A percentile compares a stretch with the other conserved stretches of the same genome.
These are phyloP conservation scores for Auricularia heimuer DNA, from an alignment of 768 basidiomycete species.

Conservation along the genomic window DNA sequence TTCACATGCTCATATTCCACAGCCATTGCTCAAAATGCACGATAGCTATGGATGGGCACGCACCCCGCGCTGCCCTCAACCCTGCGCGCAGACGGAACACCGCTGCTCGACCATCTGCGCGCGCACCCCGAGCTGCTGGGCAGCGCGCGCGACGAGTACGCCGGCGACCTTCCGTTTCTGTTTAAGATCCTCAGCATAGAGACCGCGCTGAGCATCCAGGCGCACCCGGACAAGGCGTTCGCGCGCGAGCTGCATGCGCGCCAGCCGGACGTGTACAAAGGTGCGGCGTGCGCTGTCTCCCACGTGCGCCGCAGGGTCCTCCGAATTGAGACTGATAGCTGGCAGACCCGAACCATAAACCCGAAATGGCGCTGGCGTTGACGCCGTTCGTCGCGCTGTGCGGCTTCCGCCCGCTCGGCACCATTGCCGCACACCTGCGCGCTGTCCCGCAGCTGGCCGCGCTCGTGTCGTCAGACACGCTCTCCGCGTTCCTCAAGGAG, in stretches of 20 bases:
- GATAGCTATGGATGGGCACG: constrained; percentile 97
- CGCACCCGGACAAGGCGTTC: constrained; percentile 80
- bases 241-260: constrained; percentile 58
- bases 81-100: constrained; percentile 34
- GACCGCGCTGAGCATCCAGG: constrained; percentile 85
- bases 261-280: constrained; percentile 84
- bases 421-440: constrained; percentile 58
- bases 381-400: constrained; percentile 86
- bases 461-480: constrained; percentile 52
- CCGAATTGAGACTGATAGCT: constrained; percentile 26
- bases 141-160: constrained; percentile 25
- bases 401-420: constrained; percentile 76
- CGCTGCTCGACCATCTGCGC: constrained; percentile 52
- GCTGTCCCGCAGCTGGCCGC: constrained; percentile 66
- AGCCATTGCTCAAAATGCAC: constrained; percentile 3
- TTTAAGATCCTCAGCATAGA: constrained; percentile 88
- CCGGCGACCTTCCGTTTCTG: constrained; percentile 75
- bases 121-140: constrained; percentile 64
- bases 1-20: constrained; percentile 2
- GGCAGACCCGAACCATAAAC: constrained; percentile 89
- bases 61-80: constrained; percentile 67
- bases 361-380: constrained; percentile 96
- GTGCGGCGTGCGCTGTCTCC: constrained; percentile 29
- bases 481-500: constrained; percentile 39
- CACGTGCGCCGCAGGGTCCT: background rate